Conservation (phyloP, 1,284 basidiomycete genomes). For the Ganoderma meredithae region DNA sequence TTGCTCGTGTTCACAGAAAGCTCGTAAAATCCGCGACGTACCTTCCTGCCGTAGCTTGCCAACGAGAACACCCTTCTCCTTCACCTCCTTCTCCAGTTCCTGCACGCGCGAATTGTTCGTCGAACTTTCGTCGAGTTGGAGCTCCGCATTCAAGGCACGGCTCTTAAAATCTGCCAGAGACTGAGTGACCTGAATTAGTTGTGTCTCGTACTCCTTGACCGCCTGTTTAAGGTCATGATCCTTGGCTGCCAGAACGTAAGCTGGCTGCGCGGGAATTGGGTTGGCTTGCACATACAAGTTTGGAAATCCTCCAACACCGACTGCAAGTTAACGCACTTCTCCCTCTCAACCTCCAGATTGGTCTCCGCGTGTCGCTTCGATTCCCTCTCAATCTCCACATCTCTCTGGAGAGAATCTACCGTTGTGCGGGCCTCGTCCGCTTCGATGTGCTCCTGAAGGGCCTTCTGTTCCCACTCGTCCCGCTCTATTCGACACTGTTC, state of each 20-base stretch:
- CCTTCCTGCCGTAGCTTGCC: conserved; percentile 95
- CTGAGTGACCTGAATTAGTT: conserved; percentile 73
- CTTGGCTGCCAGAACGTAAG: conserved; percentile 57
- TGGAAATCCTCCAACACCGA: conserved; percentile 96
- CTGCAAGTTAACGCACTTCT: conserved; percentile 86
- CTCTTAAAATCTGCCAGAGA: conserved; percentile 87
- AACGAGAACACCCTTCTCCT: conserved; percentile 93
- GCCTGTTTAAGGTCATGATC: conserved; percentile 82
- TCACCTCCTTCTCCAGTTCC: conserved; percentile 87
- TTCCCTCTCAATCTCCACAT: conserved; percentile 71
- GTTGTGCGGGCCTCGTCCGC: conserved; percentile 72
- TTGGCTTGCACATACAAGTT: conserved; percentile 61
- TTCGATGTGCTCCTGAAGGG: conserved; percentile 76
- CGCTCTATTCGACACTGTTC: conserved; percentile 85
- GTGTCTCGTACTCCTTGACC: conserved; percentile 82
- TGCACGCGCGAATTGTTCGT: conserved; percentile 71
- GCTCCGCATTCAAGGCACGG: conserved; percentile 87
- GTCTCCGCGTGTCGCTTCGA: conserved; percentile 59
- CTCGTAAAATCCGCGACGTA: conserved; percentile 43
- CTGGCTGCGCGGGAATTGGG: conserved; percentile 20
- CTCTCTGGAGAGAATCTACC: conserved; percentile 66
- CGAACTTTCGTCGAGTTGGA: conserved; percentile 78
- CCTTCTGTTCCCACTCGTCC: conserved; percentile 88
- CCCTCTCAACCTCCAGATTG: conserved; percentile 73
- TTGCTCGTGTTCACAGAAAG: not conserved